Conservation (phyloP, 345 rosid genomes). For the Arabis hirsuta region DNA sequence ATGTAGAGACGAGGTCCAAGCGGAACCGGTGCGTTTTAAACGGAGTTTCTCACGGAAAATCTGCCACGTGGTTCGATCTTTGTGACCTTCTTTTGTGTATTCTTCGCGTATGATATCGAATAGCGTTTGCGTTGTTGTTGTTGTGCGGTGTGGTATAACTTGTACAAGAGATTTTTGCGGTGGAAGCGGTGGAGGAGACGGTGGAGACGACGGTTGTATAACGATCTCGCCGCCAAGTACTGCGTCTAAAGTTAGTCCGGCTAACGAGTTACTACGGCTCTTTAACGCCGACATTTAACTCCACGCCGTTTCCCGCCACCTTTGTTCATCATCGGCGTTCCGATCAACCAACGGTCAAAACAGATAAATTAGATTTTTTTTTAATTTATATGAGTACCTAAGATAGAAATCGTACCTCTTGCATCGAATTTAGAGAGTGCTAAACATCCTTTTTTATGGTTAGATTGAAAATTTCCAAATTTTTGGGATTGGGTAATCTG, state of each 20-base stretch:
- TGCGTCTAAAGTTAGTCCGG: conserved; percentile 51
- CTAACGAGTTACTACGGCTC: conserved; percentile 47
- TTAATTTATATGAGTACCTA: not conserved
- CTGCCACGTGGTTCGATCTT: conserved; percentile 79
- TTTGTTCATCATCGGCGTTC: conserved; percentile 18
- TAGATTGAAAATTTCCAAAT: not conserved
- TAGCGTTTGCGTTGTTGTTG: conserved; percentile 50
- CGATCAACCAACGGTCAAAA: not conserved
- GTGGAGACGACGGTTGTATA: conserved; percentile 36
- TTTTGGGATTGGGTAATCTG: not conserved
- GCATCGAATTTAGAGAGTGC: conserved; percentile 36
- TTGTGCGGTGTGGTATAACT: conserved; percentile 35
- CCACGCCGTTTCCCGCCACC: conserved; percentile 33
- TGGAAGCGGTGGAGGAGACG: conserved; percentile 34
- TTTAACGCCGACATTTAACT: conserved; percentile 60
- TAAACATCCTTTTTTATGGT: conserved; percentile 20
- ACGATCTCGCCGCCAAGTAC: conserved; percentile 45
- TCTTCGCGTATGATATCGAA: conserved; percentile 74
- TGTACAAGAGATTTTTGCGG: conserved; percentile 17
- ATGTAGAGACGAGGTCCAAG: conserved; percentile 63
- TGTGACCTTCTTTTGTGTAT: conserved; percentile 44
- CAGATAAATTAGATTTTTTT: not conserved
- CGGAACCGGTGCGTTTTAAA: conserved; percentile 67
- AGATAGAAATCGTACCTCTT: conserved; percentile 37
- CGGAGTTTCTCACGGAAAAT: conserved; percentile 71